A percentile compares a stretch with the other conserved stretches of the same genome.
Conservation (phyloP, 108 stramenopile genomes). For the Mayamaea pseudoterrestris region DNA sequence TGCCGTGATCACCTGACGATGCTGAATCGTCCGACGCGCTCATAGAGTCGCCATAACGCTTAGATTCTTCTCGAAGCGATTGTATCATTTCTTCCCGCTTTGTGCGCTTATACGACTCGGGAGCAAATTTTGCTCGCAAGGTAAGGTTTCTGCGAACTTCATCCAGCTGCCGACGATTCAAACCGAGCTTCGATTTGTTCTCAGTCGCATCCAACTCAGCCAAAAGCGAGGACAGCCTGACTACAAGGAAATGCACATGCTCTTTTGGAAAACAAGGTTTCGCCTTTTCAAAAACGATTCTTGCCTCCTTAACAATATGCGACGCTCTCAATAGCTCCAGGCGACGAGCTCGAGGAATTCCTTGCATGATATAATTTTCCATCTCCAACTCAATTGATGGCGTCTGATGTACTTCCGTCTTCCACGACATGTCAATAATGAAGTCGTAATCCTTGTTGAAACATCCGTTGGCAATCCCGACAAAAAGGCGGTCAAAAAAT, state of each 20-base stretch:
- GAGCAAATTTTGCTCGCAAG: neutral
- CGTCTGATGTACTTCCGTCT: constrained; percentile 18
- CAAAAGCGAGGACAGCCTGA: constrained; percentile 9
- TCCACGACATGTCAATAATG: constrained; percentile 15
- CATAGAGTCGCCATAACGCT: too few species aligned
- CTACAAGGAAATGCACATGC: constrained; percentile 27
- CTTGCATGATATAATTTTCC: constrained; percentile 5
- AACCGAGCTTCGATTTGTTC: neutral
- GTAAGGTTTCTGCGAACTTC: too few species aligned
- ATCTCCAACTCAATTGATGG: constrained; percentile 13
- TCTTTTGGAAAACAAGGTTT: constrained; percentile 12
- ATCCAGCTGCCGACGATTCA: neutral
- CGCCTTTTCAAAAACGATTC: constrained; percentile 17
- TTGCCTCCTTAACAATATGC: constrained; percentile 17
- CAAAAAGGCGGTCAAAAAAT: constrained; percentile 26
- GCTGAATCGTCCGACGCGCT: too few species aligned
- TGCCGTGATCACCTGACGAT: too few species aligned
- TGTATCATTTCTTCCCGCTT: too few species aligned
- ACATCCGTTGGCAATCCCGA: constrained; percentile 24
- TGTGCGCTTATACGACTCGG: too few species aligned
- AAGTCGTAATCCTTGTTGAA: constrained; percentile 26
- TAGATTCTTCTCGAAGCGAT: too few species aligned
- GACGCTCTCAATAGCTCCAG: constrained; percentile 13
- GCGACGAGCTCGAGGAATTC: constrained; percentile 5
- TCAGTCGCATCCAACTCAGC: neutral